Percentiles rank a stretch among this genome's conserved stretches.
Conservation (phyloP, 2,329 filamentous ascomycete species). For the Davidsoniella australis region DNA sequence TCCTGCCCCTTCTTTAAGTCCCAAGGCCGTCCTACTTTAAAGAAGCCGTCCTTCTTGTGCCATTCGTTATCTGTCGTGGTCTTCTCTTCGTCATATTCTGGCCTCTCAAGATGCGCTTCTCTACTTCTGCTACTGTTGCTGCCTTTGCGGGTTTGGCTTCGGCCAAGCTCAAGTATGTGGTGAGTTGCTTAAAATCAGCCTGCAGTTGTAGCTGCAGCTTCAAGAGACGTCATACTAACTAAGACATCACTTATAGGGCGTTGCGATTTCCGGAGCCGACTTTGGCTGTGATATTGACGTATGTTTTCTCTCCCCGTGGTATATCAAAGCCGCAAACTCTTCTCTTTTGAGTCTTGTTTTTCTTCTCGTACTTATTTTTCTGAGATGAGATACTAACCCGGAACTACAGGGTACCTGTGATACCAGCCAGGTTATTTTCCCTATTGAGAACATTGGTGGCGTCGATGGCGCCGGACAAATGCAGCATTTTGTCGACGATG, state of each 20-base stretch:
- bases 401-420: conserved; percentile 20
- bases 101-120: conserved; percentile 1
- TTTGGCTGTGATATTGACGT: conserved; percentile 28
- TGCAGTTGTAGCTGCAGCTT: too few species aligned
- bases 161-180: conserved; percentile 6
- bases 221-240: not conserved
- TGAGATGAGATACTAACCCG: not conserved
- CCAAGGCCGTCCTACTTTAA: not conserved
- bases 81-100: not conserved
- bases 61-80: not conserved
- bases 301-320: conserved; percentile 12
- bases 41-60: not conserved
- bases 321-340: not conserved
- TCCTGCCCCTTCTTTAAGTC: not conserved
- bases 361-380: too few species aligned
- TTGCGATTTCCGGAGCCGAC: conserved; percentile 26
- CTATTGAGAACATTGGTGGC: conserved; percentile 16
- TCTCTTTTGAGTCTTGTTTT: too few species aligned
- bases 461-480: conserved; percentile 32
- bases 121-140: not conserved
- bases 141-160: conserved; percentile 8
- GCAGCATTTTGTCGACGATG: conserved; percentile 35
- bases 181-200: not conserved
- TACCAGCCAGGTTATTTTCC: conserved; percentile 19
- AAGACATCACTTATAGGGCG: conserved; percentile 15